Evolutionary conservation across 305 asterid genomes (phyloP), one percentile per base, ranked within the genome.

Genomic region (Euphrasia arctica): DNA sequence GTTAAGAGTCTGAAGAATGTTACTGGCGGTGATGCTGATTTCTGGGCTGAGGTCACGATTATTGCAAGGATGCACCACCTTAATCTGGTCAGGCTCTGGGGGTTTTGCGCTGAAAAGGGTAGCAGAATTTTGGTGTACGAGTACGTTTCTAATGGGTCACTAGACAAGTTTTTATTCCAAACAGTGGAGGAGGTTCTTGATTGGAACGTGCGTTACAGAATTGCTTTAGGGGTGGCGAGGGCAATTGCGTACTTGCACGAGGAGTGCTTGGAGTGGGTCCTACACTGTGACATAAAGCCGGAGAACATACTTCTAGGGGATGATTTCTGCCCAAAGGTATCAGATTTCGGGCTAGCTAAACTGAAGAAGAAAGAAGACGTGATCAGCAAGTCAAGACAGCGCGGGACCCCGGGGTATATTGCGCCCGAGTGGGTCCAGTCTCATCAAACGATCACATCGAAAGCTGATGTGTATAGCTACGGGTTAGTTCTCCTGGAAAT

Each of bases 41-140:
- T 89, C 32, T 88, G 90, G 96, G 91, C 96, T 0, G 98, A 91
- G 74, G 94, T 86, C 18, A 89, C 94, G 2, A 91, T 86, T 31
- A 91, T 88, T 47, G 95, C 95, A 8, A 79, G 95, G 25, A 91
- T 89, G 98, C 98, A 91, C 70, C 98, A 91, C 71, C 89, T 86
- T 39, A 91, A 91, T 71, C 69, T 89, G 81, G 96, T 86, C 48
- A 65, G 96, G 56, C 41, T 91, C 29, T 91, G 96, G 95, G 98
- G 98, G 2, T 91, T 85, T 63, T 91, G 98, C 74, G 88, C 95
- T 12, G 98, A 91, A 48, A 89, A 83, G 43, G 90, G 86, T 5
- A 72, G 78, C 32, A 78, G 91, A 29, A 80, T 86, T 58, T 67
- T 91, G 8, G 88, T 91, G 27, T 91, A 88, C 13, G 96, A 91